Base-by-base conservation (phyloP, 2,329 filamentous ascomycete genomes). In the Anthostomella pinea region DNA sequence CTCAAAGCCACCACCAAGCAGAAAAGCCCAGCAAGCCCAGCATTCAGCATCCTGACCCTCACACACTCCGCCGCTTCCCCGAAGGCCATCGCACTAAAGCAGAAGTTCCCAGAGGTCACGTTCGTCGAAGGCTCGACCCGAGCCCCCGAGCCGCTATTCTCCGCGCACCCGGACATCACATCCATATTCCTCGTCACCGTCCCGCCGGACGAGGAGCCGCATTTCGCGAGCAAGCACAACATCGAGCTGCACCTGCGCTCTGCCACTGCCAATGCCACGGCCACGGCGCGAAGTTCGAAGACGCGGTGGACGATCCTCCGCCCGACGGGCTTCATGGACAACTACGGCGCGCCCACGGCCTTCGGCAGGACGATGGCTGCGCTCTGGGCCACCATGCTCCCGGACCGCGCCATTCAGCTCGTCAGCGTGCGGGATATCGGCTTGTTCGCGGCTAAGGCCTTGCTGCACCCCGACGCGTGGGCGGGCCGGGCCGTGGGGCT, bases 151-250 rank as follows among this genome's bases (percentile, higher is more conserved):
- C 46, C 59, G 38, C 59, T 66, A 43, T 65, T 67, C 41, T 48
- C 47, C 3, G 46, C 52, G 3, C 49, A 54, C 14, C 56, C 58
- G 29, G 45, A 49, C 33, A 58, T 66, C 40, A 29, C 41, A 35
- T 35, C 52, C 17, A 21, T 65, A 13, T 66, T 65, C 43, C 30
- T 60, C 26, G 59, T 60, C 51, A 66, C 63, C 7, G 40, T 26
- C n/a, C 50, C 54, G 6, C 49, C 56, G 5, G 40, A 54, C 28
- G 64, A 67, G 41, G 60, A 61, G 38, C 72, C 74, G 3, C 77
- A 79, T 59, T 84, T 79, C 60, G 64, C 67, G 18, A 62, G 61
- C 49, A 84, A 85, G 55, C 70, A 75, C 48, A 58, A 72, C 22
- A 75, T 83, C 44, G 80, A 83, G 53, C 58, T 73, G 39, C 67